phyloP scores from a whole-genome alignment of 1,284 basidiomycete species.

The Ceratobasidium papillatum region DNA sequence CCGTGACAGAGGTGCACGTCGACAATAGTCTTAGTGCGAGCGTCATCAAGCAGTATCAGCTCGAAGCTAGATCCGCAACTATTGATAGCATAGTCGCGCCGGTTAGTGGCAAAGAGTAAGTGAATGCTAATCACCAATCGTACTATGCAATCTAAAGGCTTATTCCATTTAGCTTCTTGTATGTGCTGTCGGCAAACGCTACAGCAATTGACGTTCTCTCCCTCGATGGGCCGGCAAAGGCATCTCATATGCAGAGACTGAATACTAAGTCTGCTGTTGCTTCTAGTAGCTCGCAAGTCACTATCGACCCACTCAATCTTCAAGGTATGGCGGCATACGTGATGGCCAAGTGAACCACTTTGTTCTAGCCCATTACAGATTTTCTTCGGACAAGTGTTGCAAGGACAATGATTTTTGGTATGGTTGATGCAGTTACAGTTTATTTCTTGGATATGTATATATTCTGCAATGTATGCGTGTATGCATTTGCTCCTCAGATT shows the following conservation, averaged over 20 bases:
- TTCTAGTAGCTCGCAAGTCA: neutral
- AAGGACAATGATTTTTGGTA: no score
- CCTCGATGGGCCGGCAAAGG: neutral
- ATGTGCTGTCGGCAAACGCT: slow-evolving; percentile 29
- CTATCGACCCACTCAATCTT: neutral
- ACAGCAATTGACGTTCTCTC: slow-evolving; percentile 22
- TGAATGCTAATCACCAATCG: slow-evolving; percentile 7
- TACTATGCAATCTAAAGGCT: no score
- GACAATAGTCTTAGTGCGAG: slow-evolving; percentile 56
- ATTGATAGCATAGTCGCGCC: slow-evolving; percentile 60
- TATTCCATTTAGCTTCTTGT: slow-evolving; percentile 2
- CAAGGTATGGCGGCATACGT: slow-evolving; percentile 13
- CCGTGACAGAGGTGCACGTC: slow-evolving; percentile 60
- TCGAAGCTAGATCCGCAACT: slow-evolving; percentile 54
- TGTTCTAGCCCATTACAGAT: neutral
- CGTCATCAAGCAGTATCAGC: slow-evolving; percentile 60
- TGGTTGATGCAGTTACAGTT: no score
- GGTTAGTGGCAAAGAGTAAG: slow-evolving; percentile 59
- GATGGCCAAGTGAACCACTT: neutral
- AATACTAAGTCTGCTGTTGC: neutral
- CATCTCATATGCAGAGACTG: neutral
- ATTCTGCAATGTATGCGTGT: no score
- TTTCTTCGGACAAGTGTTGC: neutral
- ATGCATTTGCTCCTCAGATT: no score
- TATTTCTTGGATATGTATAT: no score